phyloP scores from a whole-genome alignment of 2,329 filamentous ascomycete species.

The Trichocomaceae sp. region DNA sequence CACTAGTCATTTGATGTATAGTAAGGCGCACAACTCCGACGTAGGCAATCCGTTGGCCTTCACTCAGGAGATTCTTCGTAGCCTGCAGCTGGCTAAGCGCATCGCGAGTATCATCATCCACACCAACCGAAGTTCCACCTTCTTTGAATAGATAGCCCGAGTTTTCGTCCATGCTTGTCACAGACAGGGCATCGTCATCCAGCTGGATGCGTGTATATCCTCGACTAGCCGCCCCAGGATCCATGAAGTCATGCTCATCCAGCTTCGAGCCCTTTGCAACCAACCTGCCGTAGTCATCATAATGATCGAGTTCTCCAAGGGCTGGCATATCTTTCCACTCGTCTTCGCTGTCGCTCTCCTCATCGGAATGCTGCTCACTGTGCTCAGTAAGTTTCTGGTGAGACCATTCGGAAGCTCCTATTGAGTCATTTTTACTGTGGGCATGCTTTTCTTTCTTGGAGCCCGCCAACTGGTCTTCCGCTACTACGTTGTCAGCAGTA shows the following conservation, averaged over 20 bases:
- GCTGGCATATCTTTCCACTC: constrained; percentile 93
- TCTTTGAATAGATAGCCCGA: constrained; percentile 93
- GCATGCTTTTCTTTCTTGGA: constrained; percentile 14
- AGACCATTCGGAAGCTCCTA: constrained; percentile 71
- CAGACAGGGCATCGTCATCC: constrained; percentile 89
- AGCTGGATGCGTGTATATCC: constrained; percentile 93
- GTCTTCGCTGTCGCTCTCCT: constrained; percentile 55
- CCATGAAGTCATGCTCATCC: constrained; percentile 65
- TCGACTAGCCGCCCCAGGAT: constrained; percentile 81
- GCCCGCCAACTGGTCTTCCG: constrained; percentile 9
- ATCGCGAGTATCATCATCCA: constrained; percentile 74
- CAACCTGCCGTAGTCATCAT: constrained; percentile 85
- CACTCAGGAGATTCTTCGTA: constrained; percentile 89
- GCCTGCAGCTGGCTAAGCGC: constrained; percentile 85
- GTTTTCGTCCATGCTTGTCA: constrained; percentile 94
- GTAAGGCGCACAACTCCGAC: constrained; percentile 81
- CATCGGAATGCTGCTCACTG: constrained; percentile 43
- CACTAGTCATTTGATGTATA: constrained; percentile 68
- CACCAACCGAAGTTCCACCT: constrained; percentile 54
- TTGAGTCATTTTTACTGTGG: constrained; percentile 21
- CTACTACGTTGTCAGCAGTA: background rate
- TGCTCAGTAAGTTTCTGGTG: constrained; percentile 69
- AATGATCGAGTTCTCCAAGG: constrained; percentile 86
- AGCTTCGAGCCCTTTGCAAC: constrained; percentile 72
- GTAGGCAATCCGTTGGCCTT: constrained; percentile 92